phyloP scores from a whole-genome alignment of 164 flowering plant species.

The Malania oleifera region DNA sequence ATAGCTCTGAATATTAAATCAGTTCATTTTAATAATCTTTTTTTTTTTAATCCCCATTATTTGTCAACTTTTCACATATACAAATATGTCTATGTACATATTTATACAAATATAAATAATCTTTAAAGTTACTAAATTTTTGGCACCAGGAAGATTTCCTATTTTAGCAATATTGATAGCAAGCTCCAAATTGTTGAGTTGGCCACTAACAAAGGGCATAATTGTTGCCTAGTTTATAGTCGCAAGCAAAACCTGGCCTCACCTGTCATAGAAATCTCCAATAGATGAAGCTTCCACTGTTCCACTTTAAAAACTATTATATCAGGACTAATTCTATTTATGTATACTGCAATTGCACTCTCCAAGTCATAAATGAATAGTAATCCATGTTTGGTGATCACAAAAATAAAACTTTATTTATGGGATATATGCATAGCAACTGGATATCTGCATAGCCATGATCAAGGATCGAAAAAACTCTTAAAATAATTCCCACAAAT shows the following conservation, averaged over 20 bases:
- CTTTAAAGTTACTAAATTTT: slow-evolving; percentile 64
- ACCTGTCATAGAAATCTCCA: slow-evolving; percentile 96
- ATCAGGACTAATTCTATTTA: slow-evolving; percentile 97
- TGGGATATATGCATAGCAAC: slow-evolving; percentile 97
- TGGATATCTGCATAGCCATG: too few relatives aligned
- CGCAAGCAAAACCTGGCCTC: slow-evolving; percentile 95
- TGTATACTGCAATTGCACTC: slow-evolving; percentile 90
- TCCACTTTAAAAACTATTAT: slow-evolving; percentile 94
- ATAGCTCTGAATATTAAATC: too few relatives aligned
- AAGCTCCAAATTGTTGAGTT: too few relatives aligned
- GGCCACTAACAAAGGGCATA: slow-evolving; percentile 85
- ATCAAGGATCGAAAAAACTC: too few relatives aligned
- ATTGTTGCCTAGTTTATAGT: slow-evolving; percentile 92
- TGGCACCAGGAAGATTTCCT: slow-evolving; percentile 99
- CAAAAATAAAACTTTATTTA: slow-evolving; percentile 81
- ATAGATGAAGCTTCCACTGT: slow-evolving; percentile 90
- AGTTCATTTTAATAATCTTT: too few relatives aligned
- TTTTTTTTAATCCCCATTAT: too few relatives aligned
- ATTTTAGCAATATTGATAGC: slow-evolving; percentile 97
- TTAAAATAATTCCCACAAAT: too few relatives aligned
- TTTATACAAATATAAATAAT: not conserved
- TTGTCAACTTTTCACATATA: too few relatives aligned
- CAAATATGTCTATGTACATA: too few relatives aligned
- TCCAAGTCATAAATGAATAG: slow-evolving; percentile 97
- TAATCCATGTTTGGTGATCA: slow-evolving; percentile 96